phyloP scores from a whole-genome alignment of 2,329 filamentous ascomycete genomes.

The Pseudocercospora fuligena region DNA sequence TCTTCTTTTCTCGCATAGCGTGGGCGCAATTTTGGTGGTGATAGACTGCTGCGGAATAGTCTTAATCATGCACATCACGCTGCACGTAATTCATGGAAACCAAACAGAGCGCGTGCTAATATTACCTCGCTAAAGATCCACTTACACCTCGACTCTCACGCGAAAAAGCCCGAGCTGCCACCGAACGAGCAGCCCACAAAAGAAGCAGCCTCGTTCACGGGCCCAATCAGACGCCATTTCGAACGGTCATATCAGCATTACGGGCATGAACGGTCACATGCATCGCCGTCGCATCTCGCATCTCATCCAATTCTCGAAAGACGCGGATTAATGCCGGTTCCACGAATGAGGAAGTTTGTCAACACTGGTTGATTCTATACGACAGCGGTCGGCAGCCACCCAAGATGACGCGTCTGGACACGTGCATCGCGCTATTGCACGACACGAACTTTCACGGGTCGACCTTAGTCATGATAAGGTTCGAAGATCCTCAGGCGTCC shows the following conservation, averaged over 20 bases:
- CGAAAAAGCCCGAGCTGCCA: neutral
- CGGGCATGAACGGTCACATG: conserved; percentile 16
- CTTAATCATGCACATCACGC: neutral
- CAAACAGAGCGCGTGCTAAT: conserved; percentile 17
- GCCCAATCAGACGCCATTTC: conserved; percentile 8
- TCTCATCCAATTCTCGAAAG: conserved; percentile 18
- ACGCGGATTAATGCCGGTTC: conserved; percentile 14
- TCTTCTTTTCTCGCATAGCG: conserved; percentile 9
- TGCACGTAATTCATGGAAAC: conserved; percentile 10
- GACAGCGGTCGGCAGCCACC: conserved; percentile 2
- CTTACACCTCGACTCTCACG: conserved; percentile 4
- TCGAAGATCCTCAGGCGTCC: neutral
- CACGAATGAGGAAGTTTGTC: neutral
- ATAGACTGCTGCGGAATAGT: neutral
- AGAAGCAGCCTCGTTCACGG: conserved; percentile 4
- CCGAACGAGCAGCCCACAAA: conserved; percentile 12
- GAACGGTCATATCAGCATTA: conserved; percentile 16
- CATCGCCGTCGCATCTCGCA: conserved; percentile 22
- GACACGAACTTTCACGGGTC: neutral
- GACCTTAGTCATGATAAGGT: conserved; percentile 6
- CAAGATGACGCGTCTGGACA: conserved; percentile 1
- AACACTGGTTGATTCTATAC: neutral
- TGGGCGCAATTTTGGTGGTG: neutral
- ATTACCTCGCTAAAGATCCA: conserved; percentile 12
- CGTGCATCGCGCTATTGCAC: conserved; percentile 6